Evolutionary conservation across 2,329 filamentous ascomycete species (phyloP).

Genomic region (Curvularia lunata): DNA sequence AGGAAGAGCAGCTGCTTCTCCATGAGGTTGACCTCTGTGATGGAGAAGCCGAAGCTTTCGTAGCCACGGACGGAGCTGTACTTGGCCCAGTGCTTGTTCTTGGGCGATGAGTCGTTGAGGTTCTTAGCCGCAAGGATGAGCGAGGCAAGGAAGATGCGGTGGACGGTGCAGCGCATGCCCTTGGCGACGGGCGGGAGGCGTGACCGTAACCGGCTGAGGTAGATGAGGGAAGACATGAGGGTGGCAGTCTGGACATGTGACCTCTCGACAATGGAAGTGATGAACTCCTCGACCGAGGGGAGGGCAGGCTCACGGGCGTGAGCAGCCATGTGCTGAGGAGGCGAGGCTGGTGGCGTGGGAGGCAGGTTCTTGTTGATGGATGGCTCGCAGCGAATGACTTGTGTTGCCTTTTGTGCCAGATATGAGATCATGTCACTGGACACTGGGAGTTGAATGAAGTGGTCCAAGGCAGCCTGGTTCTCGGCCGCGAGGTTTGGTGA

Average conservation of each 20-base stretch:
- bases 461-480: conserved; percentile 77
- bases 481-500: conserved; percentile 52
- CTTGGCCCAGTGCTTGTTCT: conserved; percentile 99
- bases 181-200: conserved; percentile 93
- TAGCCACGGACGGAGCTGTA: conserved; percentile 80
- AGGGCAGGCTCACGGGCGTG: conserved; percentile 61
- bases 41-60: conserved; percentile 85
- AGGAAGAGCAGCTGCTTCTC: conserved; percentile 97
- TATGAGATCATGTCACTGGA: conserved; percentile 78
- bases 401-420: conserved; percentile 74
- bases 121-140: conserved; percentile 93
- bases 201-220: conserved; percentile 82
- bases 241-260: conserved; percentile 98
- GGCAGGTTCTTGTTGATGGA: conserved; percentile 58
- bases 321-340: conserved; percentile 58
- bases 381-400: conserved; percentile 80
- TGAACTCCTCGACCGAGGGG: conserved; percentile 87
- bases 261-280: conserved; percentile 84
- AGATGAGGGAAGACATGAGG: conserved; percentile 95
- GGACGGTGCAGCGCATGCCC: conserved; percentile 93
- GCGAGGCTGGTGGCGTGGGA: conserved; percentile 66
- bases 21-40: conserved; percentile 98
- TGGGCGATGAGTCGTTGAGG: conserved; percentile 96
- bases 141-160: conserved; percentile 93
- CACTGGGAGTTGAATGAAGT: conserved; percentile 80